These are phyloP conservation scores for Plasmopara muralis DNA, from an alignment of 352 stramenopile genomes.

Conservation along the genomic window DNA sequence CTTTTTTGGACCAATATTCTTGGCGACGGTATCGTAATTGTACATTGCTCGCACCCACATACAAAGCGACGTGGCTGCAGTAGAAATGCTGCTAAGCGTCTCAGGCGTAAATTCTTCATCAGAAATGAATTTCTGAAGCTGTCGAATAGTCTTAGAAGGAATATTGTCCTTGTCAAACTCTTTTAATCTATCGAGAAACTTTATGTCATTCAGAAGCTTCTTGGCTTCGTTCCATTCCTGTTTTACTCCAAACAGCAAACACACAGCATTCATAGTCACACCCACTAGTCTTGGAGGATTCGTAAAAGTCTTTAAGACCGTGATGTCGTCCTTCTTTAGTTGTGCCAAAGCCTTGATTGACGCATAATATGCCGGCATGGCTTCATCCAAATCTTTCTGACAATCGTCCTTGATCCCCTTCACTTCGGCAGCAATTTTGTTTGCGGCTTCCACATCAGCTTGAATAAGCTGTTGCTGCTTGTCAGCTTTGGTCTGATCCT, in stretches of 20 bases:
- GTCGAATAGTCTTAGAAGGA: conserved; percentile 80
- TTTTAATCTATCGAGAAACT: conserved; percentile 87
- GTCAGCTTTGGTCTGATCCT: conserved; percentile 88
- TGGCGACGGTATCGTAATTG: conserved; percentile 91
- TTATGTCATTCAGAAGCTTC: conserved; percentile 88
- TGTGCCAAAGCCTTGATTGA: conserved; percentile 87
- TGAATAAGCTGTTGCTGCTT: conserved; percentile 89
- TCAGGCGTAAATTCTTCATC: conserved; percentile 89
- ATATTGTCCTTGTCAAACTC: conserved; percentile 88
- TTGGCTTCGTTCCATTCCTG: conserved; percentile 91
- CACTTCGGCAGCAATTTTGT: conserved; percentile 88
- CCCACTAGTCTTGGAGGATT: conserved; percentile 85
- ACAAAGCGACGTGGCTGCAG: conserved; percentile 87
- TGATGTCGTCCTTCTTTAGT: conserved; percentile 91
- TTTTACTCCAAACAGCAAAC: conserved; percentile 82
- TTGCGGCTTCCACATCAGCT: conserved; percentile 86
- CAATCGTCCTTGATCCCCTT: conserved; percentile 92
- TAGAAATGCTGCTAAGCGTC: conserved; percentile 86
- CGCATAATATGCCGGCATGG: conserved; percentile 89
- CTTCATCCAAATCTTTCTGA: conserved; percentile 89
- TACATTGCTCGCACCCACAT: conserved; percentile 94
- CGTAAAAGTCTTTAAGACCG: conserved; percentile 89
- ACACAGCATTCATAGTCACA: conserved; percentile 91
- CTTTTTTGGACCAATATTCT: conserved; percentile 92
- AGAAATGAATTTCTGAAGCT: conserved; percentile 85